Base-by-base conservation (phyloP, 2,329 filamentous ascomycete genomes). In the Claviceps sp. region DNA sequence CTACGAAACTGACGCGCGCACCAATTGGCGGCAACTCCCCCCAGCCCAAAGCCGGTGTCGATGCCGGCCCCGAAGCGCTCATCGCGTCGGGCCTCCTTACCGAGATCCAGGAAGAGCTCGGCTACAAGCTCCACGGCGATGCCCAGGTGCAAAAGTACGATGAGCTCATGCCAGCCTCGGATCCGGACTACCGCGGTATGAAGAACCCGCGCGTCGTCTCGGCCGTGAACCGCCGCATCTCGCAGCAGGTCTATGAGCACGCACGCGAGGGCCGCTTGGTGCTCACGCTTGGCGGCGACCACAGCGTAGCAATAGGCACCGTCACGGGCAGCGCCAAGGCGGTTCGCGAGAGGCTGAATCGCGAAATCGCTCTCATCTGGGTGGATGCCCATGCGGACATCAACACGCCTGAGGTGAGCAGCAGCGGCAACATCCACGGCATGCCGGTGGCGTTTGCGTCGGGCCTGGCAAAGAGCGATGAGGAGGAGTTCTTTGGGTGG, bases 381-480 rank as follows among this genome's bases (percentile, higher is more conserved):
- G 93, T 98, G 37, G 93, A 98, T 69, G 93, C 93, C 26, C 93
- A 98, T 69, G 85, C 91, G 51, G 93, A 98, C 69, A 96, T 98
- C 75, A 98, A 98, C 73, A 89, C 87, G 1, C 93, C 91, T 50
- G 90, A 97, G 78, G 85, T 81, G 47, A 91, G 85, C 58, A 86
- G 78, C 43, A 93, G 86, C 59, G 93, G 93, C 37, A 97, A 97
- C 70, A 86, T 98, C 57, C 93, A 98, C 71, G 93, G 93, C 60
- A 98, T 98, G 93, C 93, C 93, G 2, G 86, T 97, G 40, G 82
- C 88, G 3, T 98, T 97, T 70, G 69, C 95, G 59, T 90, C 89
- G 0, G 88, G 93, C 0, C 73, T 98, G 53, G 87, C 90, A 46
- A 81, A 73, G 59, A 87, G 89, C 61, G 79, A 87, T 47, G 75